Evolutionary conservation across 2,329 filamentous ascomycete species (phyloP).

Genomic region (Pseudogymnoascus sp.): DNA sequence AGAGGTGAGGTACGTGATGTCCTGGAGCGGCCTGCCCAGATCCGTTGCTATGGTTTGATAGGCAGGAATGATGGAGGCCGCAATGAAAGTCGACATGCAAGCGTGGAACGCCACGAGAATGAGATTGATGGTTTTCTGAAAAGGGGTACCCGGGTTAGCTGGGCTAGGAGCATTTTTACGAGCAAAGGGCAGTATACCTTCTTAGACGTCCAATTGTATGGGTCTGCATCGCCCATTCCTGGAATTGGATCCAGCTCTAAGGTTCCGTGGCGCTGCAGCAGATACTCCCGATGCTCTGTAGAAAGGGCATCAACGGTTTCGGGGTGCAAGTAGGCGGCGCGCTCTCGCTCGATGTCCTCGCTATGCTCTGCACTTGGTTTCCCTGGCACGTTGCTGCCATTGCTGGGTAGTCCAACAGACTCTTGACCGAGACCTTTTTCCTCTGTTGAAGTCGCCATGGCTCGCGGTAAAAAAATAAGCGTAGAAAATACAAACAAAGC

Average conservation of each 20-base stretch:
- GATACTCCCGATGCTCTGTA: slow-evolving; percentile 39
- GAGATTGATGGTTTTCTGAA: slow-evolving; percentile 39
- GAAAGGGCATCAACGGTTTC: slow-evolving; percentile 28
- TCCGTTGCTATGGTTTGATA: slow-evolving; percentile 39
- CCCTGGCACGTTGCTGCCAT: background rate
- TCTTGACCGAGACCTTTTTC: background rate
- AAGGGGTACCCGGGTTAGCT: background rate
- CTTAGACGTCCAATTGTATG: slow-evolving; percentile 46
- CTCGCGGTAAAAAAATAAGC: background rate
- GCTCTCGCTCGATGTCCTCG: background rate
- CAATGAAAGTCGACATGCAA: slow-evolving; percentile 44
- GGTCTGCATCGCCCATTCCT: slow-evolving; percentile 38
- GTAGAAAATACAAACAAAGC: background rate
- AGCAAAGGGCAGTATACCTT: slow-evolving; percentile 29
- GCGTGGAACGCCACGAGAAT: slow-evolving; percentile 43
- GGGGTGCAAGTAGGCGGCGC: slow-evolving; percentile 18
- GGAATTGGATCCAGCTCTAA: slow-evolving; percentile 44
- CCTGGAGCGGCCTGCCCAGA: slow-evolving; percentile 35
- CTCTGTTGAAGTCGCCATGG: background rate
- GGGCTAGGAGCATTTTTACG: background rate
- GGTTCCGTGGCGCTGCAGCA: slow-evolving; percentile 43
- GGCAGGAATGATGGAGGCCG: slow-evolving; percentile 41
- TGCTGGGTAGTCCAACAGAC: background rate
- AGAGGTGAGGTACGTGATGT: slow-evolving; percentile 40
- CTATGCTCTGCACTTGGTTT: background rate